Base-by-base conservation (phyloP, 139 green algal species). In the Closterium sp. region DNA sequence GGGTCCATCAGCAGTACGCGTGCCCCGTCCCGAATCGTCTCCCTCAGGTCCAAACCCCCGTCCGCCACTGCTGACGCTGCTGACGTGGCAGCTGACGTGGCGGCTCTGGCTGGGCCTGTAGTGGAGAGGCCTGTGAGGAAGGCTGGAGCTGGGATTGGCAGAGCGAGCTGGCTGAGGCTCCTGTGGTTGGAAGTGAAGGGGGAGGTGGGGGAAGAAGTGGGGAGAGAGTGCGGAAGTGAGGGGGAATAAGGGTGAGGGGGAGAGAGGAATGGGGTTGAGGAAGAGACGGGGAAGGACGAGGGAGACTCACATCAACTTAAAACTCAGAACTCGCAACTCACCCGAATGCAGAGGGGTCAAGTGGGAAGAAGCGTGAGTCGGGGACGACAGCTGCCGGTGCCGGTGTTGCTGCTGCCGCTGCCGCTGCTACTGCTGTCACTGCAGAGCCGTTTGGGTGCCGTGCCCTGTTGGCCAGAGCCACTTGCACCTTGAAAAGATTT, bases 31-130 rank as follows among this genome's bases (percentile, higher is more conserved):
- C 85, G 31, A 13, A 99, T 96, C 21, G 98, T 99, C 90, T 97
- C 96, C n/a, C 93, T 97, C 91, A 99, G 95, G 94, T 99, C 97
- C 32, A 99, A n/a, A 38, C 89, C 89, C 0, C 42, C 7, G 85
- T 79, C 62, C 13, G 17, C 62, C 13, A 79, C 62, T 0, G 62
- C 62, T 2, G 62, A 22, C 2, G 62, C 62, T 79, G 62, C 62
- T 79, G 62, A 79, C 62, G 42, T 62, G 42, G 42, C 42, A 13
- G 42, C 42, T 62, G 7, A 62, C 42, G 62, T 79, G 62, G 62
- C 62, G 17, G 62, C 17, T 79, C 62, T 79, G 62, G 62, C 62
- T 24, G 19, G 17, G 62, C 62, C 19, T 24, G 62, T 79, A 79
- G 62, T 3, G 62, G 62, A 79, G 62, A 79, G 2, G 62, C 62